These are phyloP conservation scores for Wickerhamomyces rabaulensis DNA, from an alignment of 805 yeast species.

Conservation along the genomic window DNA sequence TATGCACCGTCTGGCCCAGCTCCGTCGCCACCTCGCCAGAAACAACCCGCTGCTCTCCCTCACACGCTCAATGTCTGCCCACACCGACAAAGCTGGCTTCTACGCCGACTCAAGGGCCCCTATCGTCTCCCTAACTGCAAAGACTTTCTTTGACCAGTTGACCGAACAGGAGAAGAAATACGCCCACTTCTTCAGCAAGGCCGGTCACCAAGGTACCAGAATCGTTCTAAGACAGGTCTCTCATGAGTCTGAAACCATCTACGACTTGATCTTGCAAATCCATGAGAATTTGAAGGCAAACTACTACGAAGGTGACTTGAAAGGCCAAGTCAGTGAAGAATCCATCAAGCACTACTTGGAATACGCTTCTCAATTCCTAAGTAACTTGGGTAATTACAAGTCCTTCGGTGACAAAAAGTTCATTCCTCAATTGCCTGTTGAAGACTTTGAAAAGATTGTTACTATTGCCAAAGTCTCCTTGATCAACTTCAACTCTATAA, in stretches of 20 bases:
- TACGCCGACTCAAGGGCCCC: constrained; percentile 66
- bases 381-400: constrained; percentile 75
- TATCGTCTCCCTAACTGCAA: constrained; percentile 62
- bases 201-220: constrained; percentile 79
- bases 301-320: constrained; percentile 32
- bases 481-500: constrained; percentile 32
- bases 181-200: constrained; percentile 80
- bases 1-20: constrained; percentile 6
- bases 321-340: constrained; percentile 32
- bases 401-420: constrained; percentile 88
- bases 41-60: constrained; percentile 1
- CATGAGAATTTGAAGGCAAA: constrained; percentile 49
- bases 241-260: constrained; percentile 73
- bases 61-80: constrained; percentile 10
- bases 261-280: constrained; percentile 58
- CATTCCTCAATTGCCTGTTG: constrained; percentile 54
- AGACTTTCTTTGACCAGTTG: constrained; percentile 61
- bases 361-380: constrained; percentile 69
- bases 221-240: constrained; percentile 78
- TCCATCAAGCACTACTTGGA: constrained; percentile 43
- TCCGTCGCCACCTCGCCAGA: constrained; percentile 6
- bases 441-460: constrained; percentile 46
- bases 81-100: constrained; percentile 11
- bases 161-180: constrained; percentile 57
- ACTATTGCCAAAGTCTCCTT: constrained; percentile 31